phyloP scores from a whole-genome alignment of 73 alveolate genomes.

The Paramecium tetraurelia region DNA sequence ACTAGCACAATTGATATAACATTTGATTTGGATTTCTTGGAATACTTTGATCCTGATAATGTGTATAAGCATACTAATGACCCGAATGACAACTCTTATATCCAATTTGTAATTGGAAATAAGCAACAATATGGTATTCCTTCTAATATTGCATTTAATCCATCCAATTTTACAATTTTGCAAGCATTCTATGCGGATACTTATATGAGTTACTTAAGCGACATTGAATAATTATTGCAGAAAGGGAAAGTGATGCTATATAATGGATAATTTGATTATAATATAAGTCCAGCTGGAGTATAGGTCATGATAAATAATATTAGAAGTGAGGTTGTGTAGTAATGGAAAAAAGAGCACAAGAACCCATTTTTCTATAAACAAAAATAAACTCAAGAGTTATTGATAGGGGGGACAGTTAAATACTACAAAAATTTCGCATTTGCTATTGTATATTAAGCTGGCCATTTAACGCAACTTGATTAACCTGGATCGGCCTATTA shows the following conservation, averaged over 20 bases:
- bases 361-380: not conserved
- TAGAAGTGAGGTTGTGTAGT: not conserved
- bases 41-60: not conserved
- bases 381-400: not conserved
- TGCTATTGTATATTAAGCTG: not conserved
- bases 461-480: not conserved
- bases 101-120: not conserved
- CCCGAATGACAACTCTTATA: not conserved
- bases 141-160: not conserved
- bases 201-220: not conserved
- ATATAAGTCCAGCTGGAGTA: not conserved
- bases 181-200: not conserved
- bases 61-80: not conserved
- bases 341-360: not conserved
- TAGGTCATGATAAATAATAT: not conserved
- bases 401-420: not conserved
- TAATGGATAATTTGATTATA: conserved; percentile 11
- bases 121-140: not conserved
- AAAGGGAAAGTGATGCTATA: not conserved
- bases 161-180: not conserved
- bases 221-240: not conserved
- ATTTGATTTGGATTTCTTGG: not conserved
- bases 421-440: not conserved
- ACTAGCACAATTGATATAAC: not conserved
- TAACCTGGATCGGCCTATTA: not conserved